Conservation (phyloP, 768 basidiomycete species). For the Phlegmacium glaucopus region DNA sequence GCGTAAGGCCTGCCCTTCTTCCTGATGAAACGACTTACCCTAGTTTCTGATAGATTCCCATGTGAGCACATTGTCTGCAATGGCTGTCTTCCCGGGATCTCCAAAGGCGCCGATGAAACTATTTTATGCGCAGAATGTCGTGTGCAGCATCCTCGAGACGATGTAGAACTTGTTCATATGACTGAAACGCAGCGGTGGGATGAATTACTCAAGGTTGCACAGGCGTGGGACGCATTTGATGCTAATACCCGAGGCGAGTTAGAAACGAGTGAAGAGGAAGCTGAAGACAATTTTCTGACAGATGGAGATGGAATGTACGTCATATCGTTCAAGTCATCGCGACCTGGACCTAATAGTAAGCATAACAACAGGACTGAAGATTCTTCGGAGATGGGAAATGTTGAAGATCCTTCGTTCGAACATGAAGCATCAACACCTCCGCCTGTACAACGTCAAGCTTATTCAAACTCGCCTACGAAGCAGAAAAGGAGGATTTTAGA, state of each 20-base stretch:
- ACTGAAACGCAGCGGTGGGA: constrained; percentile 45
- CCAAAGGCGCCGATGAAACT: constrained; percentile 24
- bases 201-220: constrained; percentile 34
- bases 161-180: constrained; percentile 30
- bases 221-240: constrained; percentile 37
- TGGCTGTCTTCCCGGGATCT: constrained; percentile 29
- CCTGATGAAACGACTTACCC: not conserved
- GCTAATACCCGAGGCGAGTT: constrained; percentile 23
- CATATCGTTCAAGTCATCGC: not conserved
- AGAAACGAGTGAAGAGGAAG: constrained; percentile 41
- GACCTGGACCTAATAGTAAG: too few species aligned
- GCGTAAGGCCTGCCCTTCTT: constrained; percentile 24
- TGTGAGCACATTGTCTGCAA: constrained; percentile 45
- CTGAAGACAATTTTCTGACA: constrained; percentile 32
- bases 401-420: constrained; percentile 6
- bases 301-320: constrained; percentile 16
- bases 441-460: constrained; percentile 11
- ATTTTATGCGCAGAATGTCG: constrained; percentile 39
- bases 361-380: constrained; percentile 1
- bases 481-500: constrained; percentile 32
- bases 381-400: constrained; percentile 9
- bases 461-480: constrained; percentile 26
- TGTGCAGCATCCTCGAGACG: constrained; percentile 21
- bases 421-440: constrained; percentile 5
- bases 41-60: constrained; percentile 26